phyloP scores from a whole-genome alignment of 2,329 filamentous ascomycete genomes.

The Fusarium compactum region DNA sequence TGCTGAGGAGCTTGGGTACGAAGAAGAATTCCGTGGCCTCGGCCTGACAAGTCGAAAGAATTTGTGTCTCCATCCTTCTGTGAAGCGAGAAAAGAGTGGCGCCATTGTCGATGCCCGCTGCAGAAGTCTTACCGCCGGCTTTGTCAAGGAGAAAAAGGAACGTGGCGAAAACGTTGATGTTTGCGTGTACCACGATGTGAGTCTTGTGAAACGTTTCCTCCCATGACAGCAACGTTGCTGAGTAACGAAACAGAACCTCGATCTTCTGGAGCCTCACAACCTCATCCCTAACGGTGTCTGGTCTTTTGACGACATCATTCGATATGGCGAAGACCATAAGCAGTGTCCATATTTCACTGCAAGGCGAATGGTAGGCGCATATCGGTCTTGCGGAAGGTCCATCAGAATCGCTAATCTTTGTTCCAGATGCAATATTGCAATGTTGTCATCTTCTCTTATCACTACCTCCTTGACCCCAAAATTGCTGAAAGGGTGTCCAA shows the following conservation, averaged over 20 bases:
- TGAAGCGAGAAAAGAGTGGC: slow-evolving; percentile 96
- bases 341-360: slow-evolving; percentile 98
- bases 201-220: slow-evolving; percentile 41
- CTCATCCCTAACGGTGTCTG: slow-evolving; percentile 95
- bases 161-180: slow-evolving; percentile 93
- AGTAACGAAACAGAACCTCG: slow-evolving; percentile 75
- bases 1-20: slow-evolving; percentile 85
- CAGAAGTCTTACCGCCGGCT: slow-evolving; percentile 93
- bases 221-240: not conserved
- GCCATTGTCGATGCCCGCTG: slow-evolving; percentile 95
- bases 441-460: slow-evolving; percentile 99
- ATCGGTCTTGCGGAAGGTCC: not conserved
- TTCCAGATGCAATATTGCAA: slow-evolving; percentile 96
- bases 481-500: slow-evolving; percentile 96
- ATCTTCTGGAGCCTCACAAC: slow-evolving; percentile 93
- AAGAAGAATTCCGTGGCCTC: slow-evolving; percentile 92
- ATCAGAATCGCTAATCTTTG: slow-evolving; percentile 15
- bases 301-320: slow-evolving; percentile 89
- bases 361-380: slow-evolving; percentile 80
- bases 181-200: slow-evolving; percentile 93
- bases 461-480: slow-evolving; percentile 97
- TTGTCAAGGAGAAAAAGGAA: slow-evolving; percentile 97
- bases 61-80: slow-evolving; percentile 92
- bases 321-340: slow-evolving; percentile 93
- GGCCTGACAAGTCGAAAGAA: slow-evolving; percentile 98